These are phyloP conservation scores for Daldinia concentrica DNA, from an alignment of 495 filamentous ascomycete genomes.

Conservation along the genomic window DNA sequence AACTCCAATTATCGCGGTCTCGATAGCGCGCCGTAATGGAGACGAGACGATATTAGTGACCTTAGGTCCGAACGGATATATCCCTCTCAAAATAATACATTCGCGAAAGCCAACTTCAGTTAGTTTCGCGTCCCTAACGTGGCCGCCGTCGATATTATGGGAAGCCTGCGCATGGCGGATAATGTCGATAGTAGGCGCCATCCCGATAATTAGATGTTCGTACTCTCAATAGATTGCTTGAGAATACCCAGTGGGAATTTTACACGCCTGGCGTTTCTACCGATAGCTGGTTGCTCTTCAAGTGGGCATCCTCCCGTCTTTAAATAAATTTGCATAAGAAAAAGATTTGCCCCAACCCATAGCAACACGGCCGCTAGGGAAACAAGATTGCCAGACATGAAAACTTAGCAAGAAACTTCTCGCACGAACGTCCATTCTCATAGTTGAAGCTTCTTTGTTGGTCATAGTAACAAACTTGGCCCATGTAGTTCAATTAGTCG, in stretches of 20 bases:
- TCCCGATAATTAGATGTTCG: conserved; percentile 6
- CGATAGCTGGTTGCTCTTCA: not conserved
- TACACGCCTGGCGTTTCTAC: not conserved
- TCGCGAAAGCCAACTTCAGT: conserved; percentile 73
- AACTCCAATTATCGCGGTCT: conserved; percentile 73
- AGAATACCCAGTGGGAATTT: not conserved
- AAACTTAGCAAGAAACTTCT: not conserved
- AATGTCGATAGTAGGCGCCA: conserved; percentile 57
- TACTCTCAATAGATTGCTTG: not conserved
- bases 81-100: conserved; percentile 62
- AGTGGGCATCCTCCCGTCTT: not conserved
- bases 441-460: not conserved
- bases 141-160: conserved; percentile 72
- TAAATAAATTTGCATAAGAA: not conserved
- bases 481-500: not conserved
- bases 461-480: not conserved
- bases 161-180: conserved; percentile 60
- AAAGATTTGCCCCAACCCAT: not conserved
- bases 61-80: conserved; percentile 64
- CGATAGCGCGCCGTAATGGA: conserved; percentile 75
- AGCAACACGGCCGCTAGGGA: not conserved
- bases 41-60: conserved; percentile 73
- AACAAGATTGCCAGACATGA: not conserved
- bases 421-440: not conserved
- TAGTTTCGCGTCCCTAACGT: conserved; percentile 71